A percentile compares a stretch with the other conserved stretches of the same genome.
Conservation (phyloP, 345 rosid genomes). For the Gossypioides kirkii region DNA sequence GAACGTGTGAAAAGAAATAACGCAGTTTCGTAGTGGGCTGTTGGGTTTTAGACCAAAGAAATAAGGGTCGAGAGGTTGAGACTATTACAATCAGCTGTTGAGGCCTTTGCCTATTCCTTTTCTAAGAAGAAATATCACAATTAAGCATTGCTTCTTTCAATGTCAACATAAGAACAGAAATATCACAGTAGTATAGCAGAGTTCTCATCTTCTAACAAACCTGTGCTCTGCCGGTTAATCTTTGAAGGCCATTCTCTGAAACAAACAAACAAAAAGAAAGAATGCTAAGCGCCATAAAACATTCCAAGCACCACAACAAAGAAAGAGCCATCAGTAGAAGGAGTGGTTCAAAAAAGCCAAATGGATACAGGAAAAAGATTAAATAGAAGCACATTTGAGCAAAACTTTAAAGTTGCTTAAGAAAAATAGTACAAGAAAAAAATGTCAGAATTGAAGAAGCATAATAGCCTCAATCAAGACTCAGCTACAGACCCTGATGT, state of each 20-base stretch:
- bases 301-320: conserved; percentile 9
- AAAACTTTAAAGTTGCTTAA: neutral
- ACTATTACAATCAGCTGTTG: too few species aligned
- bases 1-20: too few species aligned
- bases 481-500: neutral
- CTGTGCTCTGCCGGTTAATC: conserved; percentile 49
- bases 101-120: too few species aligned
- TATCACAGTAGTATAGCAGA: too few species aligned
- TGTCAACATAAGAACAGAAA: too few species aligned
- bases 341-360: neutral
- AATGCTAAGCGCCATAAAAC: conserved; percentile 6
- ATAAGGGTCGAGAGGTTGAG: too few species aligned
- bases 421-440: neutral
- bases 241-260: conserved; percentile 70
- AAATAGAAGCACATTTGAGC: neutral
- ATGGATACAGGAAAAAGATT: neutral
- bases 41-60: too few species aligned
- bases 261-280: conserved; percentile 25
- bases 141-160: too few species aligned
- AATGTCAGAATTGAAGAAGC: neutral
- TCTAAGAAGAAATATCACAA: too few species aligned
- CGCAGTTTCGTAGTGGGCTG: too few species aligned
- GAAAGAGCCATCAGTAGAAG: neutral
- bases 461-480: neutral
- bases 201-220: conserved; percentile 21